Base-by-base conservation (phyloP, 1,139 yeast genomes). In the Lipomyces yarrowii region DNA sequence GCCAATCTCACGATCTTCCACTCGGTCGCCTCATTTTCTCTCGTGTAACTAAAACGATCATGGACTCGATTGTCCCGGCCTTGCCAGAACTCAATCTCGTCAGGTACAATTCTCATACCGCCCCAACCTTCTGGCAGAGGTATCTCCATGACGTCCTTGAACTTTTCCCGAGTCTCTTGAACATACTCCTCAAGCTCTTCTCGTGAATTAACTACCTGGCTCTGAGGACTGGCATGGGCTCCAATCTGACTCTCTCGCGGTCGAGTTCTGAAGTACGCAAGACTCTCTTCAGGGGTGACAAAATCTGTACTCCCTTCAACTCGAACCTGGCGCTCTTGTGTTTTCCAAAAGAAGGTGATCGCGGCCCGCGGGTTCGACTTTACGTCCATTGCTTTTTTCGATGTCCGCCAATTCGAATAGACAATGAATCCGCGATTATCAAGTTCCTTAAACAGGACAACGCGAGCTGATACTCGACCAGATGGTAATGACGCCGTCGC, bases 121-220 rank as follows among this genome's bases (percentile, higher is more conserved):
- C 99, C 99, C 99, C 99, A 94, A 76, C 82, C 87, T 42, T 90
- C 92, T 23, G 99, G 99, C 73, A 97, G 90, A 37, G 96, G 96
- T 63, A 94, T 86, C 61, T 70, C 86, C 18, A 86, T 87, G 53
- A 80, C 78, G 60, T 83, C 87, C 69, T 86, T 84, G 73, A 90
- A 92, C 75, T 86, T 83, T 60, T 83, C 79, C 66, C 83, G 86
- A 68, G 81, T 83, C 51, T 80, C 75, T n/a, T 79, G 75, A 59
- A 83, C 77, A 61, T 82, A 74, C 0, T 76, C 74, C 60, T 92
- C 91, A 68, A 94, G 83, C 70, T 85, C 89, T 21, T 84, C 83
- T 71, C 97, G 82, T 54, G 81, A 77, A 26, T 77, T 74, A 42
- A 94, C 82, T 0, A 81, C 82, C 65, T 83, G 82, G 56, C 93